Evolutionary conservation across 2,329 filamentous ascomycete species (phyloP).

Genomic region (Xylogone sp.): DNA sequence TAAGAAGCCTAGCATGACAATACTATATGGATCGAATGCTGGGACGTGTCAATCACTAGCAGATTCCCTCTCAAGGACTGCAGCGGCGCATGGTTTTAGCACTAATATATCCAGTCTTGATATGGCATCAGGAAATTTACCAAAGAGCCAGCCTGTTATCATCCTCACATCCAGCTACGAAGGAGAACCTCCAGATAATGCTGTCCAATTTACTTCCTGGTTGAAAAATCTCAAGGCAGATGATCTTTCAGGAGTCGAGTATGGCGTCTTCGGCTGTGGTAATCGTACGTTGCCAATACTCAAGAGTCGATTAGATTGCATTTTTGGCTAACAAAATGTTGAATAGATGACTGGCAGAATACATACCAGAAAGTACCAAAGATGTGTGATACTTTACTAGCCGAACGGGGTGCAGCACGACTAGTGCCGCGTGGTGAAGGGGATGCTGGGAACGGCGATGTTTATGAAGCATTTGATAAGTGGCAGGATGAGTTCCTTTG

Average conservation of each 20-base stretch:
- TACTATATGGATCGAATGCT: slow-evolving; percentile 71
- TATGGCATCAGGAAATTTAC: slow-evolving; percentile 55
- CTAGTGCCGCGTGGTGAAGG: too few species aligned
- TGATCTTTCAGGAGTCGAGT: too few species aligned
- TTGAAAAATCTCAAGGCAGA: too few species aligned
- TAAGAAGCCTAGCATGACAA: too few species aligned
- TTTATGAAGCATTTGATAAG: too few species aligned
- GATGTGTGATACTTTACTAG: slow-evolving; percentile 43
- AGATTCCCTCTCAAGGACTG: slow-evolving; percentile 57
- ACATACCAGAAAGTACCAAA: slow-evolving; percentile 68
- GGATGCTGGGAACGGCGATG: too few species aligned
- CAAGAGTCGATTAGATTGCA: too few species aligned
- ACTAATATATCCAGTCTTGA: slow-evolving; percentile 56
- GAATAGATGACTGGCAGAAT: slow-evolving; percentile 51
- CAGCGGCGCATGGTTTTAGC: slow-evolving; percentile 54
- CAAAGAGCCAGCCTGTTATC: slow-evolving; percentile 57
- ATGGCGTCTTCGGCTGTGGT: too few species aligned
- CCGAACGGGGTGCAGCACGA: too few species aligned
- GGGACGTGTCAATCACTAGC: slow-evolving; percentile 72
- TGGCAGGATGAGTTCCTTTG: too few species aligned
- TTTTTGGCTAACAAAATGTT: too few species aligned
- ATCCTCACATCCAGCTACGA: slow-evolving; percentile 72
- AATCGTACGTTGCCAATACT: too few species aligned
- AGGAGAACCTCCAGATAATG: slow-evolving; percentile 71
- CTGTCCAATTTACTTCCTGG: slow-evolving; percentile 65